phyloP scores from a whole-genome alignment of 169 alveolate genomes.

The Plasmodium malariae region DNA sequence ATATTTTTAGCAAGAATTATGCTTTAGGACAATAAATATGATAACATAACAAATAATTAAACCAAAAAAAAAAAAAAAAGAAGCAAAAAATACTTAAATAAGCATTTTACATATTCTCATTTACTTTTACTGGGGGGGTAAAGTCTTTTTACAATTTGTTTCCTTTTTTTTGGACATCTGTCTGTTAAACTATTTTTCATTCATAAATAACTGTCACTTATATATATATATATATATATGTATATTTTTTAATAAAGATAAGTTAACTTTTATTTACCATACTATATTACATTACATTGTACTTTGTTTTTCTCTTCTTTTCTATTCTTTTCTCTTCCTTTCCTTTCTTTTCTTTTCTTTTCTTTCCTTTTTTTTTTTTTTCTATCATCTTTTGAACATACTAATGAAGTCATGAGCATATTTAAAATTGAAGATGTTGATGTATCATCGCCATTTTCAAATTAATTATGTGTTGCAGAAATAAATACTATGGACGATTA shows the following conservation, averaged over 20 bases:
- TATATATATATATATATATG: neutral
- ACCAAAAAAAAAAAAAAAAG: constrained; percentile 37
- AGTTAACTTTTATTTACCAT: neutral
- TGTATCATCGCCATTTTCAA: constrained; percentile 23
- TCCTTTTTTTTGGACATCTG: constrained; percentile 6
- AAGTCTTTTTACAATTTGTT: constrained; percentile 12
- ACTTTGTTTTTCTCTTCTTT: too few relatives aligned
- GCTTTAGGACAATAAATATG: constrained; percentile 36
- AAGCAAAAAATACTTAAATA: neutral
- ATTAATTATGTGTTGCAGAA: constrained; percentile 27
- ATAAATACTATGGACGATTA: constrained; percentile 16
- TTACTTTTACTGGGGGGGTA: neutral
- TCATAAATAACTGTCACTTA: constrained; percentile 2
- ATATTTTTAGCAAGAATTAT: constrained; percentile 60
- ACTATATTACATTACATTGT: too few relatives aligned
- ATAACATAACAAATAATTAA: too few relatives aligned
- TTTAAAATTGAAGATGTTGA: constrained; percentile 28
- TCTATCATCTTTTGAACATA: constrained; percentile 3
- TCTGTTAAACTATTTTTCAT: neutral
- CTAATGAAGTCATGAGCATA: constrained; percentile 36
- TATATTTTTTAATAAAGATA: neutral
- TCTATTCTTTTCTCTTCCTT: too few relatives aligned
- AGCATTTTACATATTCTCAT: constrained; percentile 5
- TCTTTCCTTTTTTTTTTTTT: constrained; percentile 11
- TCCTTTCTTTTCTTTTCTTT: too few relatives aligned